Evolutionary conservation across 805 yeast species (phyloP), one percentile per base, ranked within the genome.

Genomic region (Cyberlindnera mississippiensis): DNA sequence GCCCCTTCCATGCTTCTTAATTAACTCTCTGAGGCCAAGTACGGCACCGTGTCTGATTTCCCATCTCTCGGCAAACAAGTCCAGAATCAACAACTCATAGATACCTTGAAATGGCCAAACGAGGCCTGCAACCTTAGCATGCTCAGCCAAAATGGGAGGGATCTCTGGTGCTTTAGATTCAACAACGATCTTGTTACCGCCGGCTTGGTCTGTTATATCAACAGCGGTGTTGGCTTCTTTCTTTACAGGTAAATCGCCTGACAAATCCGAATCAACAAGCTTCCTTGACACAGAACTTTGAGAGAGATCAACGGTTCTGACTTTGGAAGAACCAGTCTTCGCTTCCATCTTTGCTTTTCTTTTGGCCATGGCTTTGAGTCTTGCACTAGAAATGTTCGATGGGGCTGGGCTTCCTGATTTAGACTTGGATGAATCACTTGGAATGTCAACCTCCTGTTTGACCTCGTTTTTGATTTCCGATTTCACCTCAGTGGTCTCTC

Each of bases 51-150:
- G 99, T 52, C 99, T 77, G 13, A 82, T 73, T 65, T 93, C 98
- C 99, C 99, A 93, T 33, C 73, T 71, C 31, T 87, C 95, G 46
- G 82, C 81, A 58, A 87, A 87, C 44, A 93, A 64, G 53, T 89
- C 96, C 30, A 78, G 78, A 45, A 88, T 66, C 29, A 93, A 64
- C 17, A 89, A 67, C 58, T 87, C 97, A 62, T 83, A 89, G 11
- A 91, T 82, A 15, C 96, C 96, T 68, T 90, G 96, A 53, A 90
- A 87, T 40, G 88, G 95, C 97, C 98, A 93, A 1, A 86, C 83
- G 30, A 82, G 69, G 5, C 86, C 87, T 1, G 84, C 79, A 13
- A 80, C 82, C 42, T 78, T 78, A 31, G 82, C 76, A 46, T 84
- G 87, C 51, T 82, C 82, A 13, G 85, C 80, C 14, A 85, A 64